phyloP scores from a whole-genome alignment of 164 flowering plant genomes.

The Stephania cephalantha region DNA sequence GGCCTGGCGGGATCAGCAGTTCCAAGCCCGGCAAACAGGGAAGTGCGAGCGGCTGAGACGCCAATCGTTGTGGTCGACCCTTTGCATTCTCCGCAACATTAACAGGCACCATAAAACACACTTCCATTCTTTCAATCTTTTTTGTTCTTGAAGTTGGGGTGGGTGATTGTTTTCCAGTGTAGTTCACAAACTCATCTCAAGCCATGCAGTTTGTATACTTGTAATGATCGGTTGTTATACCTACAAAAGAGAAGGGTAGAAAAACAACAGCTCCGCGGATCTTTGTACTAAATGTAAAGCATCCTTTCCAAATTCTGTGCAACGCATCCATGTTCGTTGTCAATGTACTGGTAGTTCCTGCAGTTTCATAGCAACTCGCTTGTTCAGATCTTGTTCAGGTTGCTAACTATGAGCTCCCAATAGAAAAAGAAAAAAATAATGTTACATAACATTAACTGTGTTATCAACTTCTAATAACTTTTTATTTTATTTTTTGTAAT shows the following conservation, averaged over 20 bases:
- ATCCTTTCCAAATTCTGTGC: no score
- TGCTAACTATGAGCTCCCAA: no score
- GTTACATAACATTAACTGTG: no score
- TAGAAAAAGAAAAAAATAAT: no score
- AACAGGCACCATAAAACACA: background rate
- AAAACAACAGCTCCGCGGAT: background rate
- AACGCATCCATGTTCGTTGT: no score
- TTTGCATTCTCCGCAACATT: conserved; percentile 9
- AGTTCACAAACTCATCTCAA: background rate
- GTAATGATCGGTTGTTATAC: background rate
- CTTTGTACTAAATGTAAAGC: no score
- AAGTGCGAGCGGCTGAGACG: conserved; percentile 4
- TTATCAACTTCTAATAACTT: no score
- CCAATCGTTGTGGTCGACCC: conserved; percentile 1
- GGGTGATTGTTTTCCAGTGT: background rate
- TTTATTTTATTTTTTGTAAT: no score
- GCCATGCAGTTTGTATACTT: background rate
- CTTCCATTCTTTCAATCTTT: background rate
- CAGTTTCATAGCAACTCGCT: no score
- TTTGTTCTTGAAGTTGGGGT: background rate
- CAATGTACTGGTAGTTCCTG: no score
- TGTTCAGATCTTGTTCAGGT: no score
- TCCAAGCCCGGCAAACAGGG: conserved; percentile 6
- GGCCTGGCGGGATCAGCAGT: conserved; percentile 10
- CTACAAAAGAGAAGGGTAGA: background rate